phyloP scores from a whole-genome alignment of 2,329 filamentous ascomycete species.

The Talaromyces sp. region DNA sequence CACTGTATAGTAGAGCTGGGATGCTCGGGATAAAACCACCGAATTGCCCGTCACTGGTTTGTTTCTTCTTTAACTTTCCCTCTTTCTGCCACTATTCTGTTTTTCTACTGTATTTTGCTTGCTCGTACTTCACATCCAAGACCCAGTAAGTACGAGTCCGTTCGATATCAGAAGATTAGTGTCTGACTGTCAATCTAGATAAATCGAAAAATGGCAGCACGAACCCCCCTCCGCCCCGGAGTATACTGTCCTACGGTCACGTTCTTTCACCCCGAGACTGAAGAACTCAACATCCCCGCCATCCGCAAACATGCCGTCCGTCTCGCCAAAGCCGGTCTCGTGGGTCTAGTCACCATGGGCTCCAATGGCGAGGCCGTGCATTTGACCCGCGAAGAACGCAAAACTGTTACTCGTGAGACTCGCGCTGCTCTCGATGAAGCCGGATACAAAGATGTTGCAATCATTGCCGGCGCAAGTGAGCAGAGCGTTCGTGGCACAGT shows the following conservation, averaged over 20 bases:
- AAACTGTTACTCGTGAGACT: conserved; percentile 69
- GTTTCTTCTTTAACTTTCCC: too few species aligned
- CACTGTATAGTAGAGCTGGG: too few species aligned
- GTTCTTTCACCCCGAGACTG: conserved; percentile 79
- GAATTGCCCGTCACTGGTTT: background rate
- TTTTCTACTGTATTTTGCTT: background rate
- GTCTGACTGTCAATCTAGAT: background rate
- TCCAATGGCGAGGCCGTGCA: conserved; percentile 89
- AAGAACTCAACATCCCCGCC: conserved; percentile 74
- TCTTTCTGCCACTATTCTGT: background rate
- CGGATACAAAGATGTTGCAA: conserved; percentile 69
- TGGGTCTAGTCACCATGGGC: conserved; percentile 79
- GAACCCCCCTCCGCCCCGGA: conserved; percentile 67
- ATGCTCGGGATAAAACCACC: conserved; percentile 1
- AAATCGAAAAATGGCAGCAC: conserved; percentile 18
- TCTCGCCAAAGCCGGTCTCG: conserved; percentile 71
- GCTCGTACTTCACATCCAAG: background rate
- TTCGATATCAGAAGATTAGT: background rate
- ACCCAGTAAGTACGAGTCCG: background rate
- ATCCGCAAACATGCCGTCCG: conserved; percentile 79
- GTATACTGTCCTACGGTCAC: conserved; percentile 90
- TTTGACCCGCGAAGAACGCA: conserved; percentile 72
- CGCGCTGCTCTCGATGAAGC: conserved; percentile 78
- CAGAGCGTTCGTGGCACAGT: conserved; percentile 79
- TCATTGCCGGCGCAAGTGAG: conserved; percentile 78